Base-by-base conservation (phyloP, 768 basidiomycete genomes). In the Chalciporus pseudorubinellus region DNA sequence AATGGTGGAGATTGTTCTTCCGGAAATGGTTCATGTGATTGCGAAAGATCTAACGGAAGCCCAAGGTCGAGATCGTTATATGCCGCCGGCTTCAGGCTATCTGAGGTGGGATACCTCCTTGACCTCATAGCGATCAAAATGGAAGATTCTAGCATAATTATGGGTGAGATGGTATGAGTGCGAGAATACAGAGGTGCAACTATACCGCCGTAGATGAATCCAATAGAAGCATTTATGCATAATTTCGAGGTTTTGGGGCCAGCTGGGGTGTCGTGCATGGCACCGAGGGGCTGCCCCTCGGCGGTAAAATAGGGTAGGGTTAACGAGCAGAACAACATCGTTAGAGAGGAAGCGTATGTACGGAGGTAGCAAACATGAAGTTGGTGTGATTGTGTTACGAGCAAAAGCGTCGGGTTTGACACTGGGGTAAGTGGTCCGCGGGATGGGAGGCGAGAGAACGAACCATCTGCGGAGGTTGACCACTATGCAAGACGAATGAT, bases 51-150 rank as follows among this genome's bases (percentile, higher is more conserved):
- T 34, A 69, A 51, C 34, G 69, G 22, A 12, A 70, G 57, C 11
- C 44, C 58, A 6, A 83, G 67, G 55, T 78, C 75, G 63, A 82
- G 72, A 18, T 77, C 63, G 46, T 70, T 68, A 50, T 72, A 41
- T n/a, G 57, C 48, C 14, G 59, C 52, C 8, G 56, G 40, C 44
- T 56, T 63, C 45, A 69, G 52, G 52, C 59, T 60, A 36, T 70
- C 69, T 21, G 65, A 50, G 29, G 61, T 57, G 12, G 84, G 85
- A 43, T 76, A 70, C 36, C 77, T 67, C 53, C 73, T 74, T 16
- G 84, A 81, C 46, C 83, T 78, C 59, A 80, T 85, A 11, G 87
- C 87, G 21, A 89, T 68, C 36, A 87, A 44, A 28, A 89, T 71
- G 9, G 82, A 73, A 10, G 71, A 62, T 40, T 87, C 86, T 85